Evolutionary conservation across 106 monocot species (phyloP).

Genomic region (Triglochin maritima): DNA sequence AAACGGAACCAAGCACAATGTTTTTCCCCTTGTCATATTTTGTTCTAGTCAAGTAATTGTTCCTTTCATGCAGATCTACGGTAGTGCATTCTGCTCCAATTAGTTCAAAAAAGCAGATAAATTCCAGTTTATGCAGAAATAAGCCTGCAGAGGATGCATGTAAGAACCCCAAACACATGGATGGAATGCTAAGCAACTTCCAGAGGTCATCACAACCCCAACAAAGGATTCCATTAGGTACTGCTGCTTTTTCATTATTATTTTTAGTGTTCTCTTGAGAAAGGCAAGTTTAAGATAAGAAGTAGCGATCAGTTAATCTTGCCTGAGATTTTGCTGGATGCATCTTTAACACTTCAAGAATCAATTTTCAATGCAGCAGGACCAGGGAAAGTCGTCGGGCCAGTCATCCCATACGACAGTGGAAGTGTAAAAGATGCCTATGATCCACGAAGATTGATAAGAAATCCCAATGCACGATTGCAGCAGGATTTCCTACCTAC

Average conservation of each 20-base stretch:
- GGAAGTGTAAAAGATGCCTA: conserved; percentile 33
- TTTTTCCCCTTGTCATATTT: no score
- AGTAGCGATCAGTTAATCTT: not conserved
- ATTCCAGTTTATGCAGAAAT: conserved; percentile 6
- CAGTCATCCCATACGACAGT: conserved; percentile 55
- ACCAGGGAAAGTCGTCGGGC: conserved; percentile 66
- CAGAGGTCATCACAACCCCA: conserved; percentile 22
- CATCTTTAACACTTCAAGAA: not conserved
- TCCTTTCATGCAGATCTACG: conserved; percentile 38
- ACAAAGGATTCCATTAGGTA: conserved; percentile 48
- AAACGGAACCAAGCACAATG: no score
- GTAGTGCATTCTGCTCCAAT: conserved; percentile 56
- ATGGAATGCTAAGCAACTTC: conserved; percentile 11
- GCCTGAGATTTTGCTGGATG: not conserved
- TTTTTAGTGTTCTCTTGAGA: not conserved
- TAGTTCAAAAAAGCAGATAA: conserved; percentile 33
- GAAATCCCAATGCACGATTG: conserved; percentile 28
- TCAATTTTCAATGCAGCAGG: conserved; percentile 31
- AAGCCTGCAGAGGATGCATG: conserved; percentile 10
- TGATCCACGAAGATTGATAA: conserved; percentile 48
- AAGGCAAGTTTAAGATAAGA: no score
- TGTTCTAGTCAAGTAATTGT: no score
- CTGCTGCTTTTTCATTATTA: not conserved
- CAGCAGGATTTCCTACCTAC: conserved; percentile 31
- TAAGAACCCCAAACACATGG: conserved; percentile 24